These are phyloP conservation scores for Marvania coccoides DNA, from an alignment of 139 green algal species.

Conservation along the genomic window DNA sequence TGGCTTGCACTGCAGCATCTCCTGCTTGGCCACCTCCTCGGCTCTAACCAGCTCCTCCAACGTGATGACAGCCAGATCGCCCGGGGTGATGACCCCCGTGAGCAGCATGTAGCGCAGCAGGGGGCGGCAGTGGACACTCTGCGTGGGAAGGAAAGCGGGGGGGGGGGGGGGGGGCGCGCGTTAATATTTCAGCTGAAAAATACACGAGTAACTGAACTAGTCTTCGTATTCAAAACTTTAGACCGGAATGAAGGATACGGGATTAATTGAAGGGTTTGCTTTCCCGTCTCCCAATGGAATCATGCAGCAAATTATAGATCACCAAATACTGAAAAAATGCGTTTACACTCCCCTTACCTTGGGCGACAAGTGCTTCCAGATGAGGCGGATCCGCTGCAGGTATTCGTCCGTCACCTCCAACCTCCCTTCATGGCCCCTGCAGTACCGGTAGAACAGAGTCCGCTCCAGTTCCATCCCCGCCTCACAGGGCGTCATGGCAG, in stretches of 20 bases:
- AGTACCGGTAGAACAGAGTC: not conserved
- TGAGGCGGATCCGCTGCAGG: not conserved
- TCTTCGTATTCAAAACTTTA: no score
- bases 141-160: no score
- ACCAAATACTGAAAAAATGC: no score
- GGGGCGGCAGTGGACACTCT: not conserved
- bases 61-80: not conserved
- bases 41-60: not conserved
- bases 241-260: no score
- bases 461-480: not conserved
- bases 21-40: not conserved
- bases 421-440: not conserved
- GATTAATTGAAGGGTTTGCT: no score
- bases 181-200: no score
- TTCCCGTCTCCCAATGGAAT: no score
- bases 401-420: not conserved
- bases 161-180: no score
- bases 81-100: not conserved
- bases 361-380: not conserved
- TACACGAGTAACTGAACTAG: no score
- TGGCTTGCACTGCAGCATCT: not conserved
- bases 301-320: no score
- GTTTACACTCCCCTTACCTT: no score
- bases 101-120: conserved; percentile 3
- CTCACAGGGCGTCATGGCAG: not conserved